Conservation (phyloP, 2,329 filamentous ascomycete species). For the Raffaelea deltoideospora region DNA sequence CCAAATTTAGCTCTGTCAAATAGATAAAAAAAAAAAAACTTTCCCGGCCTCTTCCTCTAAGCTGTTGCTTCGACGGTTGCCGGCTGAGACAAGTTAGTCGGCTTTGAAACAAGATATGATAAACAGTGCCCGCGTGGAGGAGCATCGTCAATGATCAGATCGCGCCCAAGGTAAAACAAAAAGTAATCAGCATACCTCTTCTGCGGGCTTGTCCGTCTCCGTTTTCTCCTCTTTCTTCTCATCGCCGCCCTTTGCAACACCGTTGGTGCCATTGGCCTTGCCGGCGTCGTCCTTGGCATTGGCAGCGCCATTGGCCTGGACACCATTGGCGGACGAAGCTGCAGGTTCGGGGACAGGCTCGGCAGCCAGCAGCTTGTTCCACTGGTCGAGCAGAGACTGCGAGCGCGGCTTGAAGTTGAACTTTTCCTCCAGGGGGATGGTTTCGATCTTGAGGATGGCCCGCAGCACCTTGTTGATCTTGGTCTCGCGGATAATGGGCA, state of each 20-base stretch:
- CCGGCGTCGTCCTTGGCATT: slow-evolving; percentile 18
- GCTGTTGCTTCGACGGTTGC: slow-evolving; percentile 8
- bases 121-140: not conserved
- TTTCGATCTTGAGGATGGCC: slow-evolving; percentile 74
- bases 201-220: slow-evolving; percentile 9
- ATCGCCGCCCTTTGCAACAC: slow-evolving; percentile 17
- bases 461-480: slow-evolving; percentile 99
- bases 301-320: slow-evolving; percentile 21
- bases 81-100: slow-evolving; percentile 1
- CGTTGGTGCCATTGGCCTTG: slow-evolving; percentile 10
- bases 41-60: not conserved
- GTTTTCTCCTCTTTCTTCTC: slow-evolving; percentile 19
- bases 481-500: slow-evolving; percentile 72
- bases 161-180: no score
- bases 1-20: no score
- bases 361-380: slow-evolving; percentile 67
- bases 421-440: slow-evolving; percentile 77
- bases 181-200: slow-evolving; percentile 5
- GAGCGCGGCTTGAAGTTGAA: slow-evolving; percentile 81
- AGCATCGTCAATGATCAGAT: not conserved
- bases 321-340: slow-evolving; percentile 16
- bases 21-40: no score
- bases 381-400: slow-evolving; percentile 64
- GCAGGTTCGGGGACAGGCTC: slow-evolving; percentile 27
- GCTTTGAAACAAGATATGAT: not conserved